A percentile compares a stretch with the other conserved stretches of the same genome.
phyloP scores from a whole-genome alignment of 2,329 filamentous ascomycete species.

The Beauveria pseudobassiana region DNA sequence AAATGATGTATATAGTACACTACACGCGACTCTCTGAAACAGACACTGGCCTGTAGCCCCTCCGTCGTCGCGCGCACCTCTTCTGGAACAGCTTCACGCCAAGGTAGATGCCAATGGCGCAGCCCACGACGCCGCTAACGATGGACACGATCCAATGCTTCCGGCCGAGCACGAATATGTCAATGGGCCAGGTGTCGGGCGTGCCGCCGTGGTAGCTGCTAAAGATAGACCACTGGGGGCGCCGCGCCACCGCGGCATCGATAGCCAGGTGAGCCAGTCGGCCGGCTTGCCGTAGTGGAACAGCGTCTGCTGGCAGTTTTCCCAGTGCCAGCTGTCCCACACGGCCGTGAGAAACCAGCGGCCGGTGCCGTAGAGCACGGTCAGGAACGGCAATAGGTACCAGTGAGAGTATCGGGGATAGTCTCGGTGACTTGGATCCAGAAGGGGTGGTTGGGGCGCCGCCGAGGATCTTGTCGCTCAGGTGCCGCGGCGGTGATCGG shows the following conservation, averaged over 20 bases:
- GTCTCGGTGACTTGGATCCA: slow-evolving; percentile 2
- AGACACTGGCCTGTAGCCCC: background rate
- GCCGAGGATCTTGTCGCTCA: slow-evolving; percentile 4
- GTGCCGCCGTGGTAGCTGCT: slow-evolving; percentile 2
- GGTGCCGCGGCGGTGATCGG: slow-evolving; percentile 2
- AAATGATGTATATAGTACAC: background rate
- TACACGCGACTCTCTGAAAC: background rate
- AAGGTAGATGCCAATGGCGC: background rate
- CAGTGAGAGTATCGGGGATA: slow-evolving; percentile 1
- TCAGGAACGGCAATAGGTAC: background rate
- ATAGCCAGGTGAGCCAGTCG: slow-evolving; percentile 3
- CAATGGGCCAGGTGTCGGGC: background rate
- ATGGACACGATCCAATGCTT: slow-evolving; percentile 1
- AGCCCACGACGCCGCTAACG: background rate
- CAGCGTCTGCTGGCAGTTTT: background rate
- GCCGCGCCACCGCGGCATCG: slow-evolving; percentile 10
- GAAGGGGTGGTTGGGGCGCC: slow-evolving; percentile 1
- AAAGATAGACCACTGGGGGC: slow-evolving; percentile 7
- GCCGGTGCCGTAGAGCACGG: slow-evolving; percentile 1
- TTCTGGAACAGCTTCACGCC: background rate
- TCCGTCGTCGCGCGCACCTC: background rate
- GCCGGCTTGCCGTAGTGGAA: background rate
- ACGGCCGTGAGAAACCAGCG: slow-evolving; percentile 6
- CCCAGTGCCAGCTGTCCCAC: slow-evolving; percentile 6
- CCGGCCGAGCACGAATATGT: background rate